Base-by-base conservation (phyloP, 768 basidiomycete genomes). In the Collybiopsis luxurians region DNA sequence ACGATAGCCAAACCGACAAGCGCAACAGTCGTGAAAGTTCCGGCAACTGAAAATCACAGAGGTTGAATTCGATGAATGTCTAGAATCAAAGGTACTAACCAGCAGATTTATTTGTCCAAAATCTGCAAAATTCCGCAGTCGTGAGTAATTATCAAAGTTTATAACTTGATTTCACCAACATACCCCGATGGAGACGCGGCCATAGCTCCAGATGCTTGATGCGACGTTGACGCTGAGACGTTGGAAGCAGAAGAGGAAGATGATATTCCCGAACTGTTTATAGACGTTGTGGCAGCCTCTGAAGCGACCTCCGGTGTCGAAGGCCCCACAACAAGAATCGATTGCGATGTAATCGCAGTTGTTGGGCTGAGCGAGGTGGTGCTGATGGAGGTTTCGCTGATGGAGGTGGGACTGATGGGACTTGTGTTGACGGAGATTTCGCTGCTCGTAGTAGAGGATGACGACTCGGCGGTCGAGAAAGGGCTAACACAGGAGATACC, bases 51-150 rank as follows among this genome's bases (percentile, higher is more conserved):
- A 36, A 21, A 36, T 34, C 10, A 39, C 23, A 34, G 24, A 4
- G 11, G 10, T 53, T 26, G 39, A 23, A 38, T 24, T 42, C 30
- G 53, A 24, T 23, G 30, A 47, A 26, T 2, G 40, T 27, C 26
- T 39, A 30, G 30, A 45, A 28, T 34, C 19, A 36, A 52, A 4
- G 21, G 5, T 5, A 39, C 55, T 6, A 34, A 48, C 55, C 55
- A 11, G 56, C 56, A 17, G 49, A 51, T 48, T 57, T 52, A 43
- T 57, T 50, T 30, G 56, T 27, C 56, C 56, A 57, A 17, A 57
- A 57, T 9, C 49, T 52, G 28, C 12, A 24, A n/a, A 13, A 26
- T 6, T n/a, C 34, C 39, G 6, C 13, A 24, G 13, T 53, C 19
- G n/a, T n/a, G n/a, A 53, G 40, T 23, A 34, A 21, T 19, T 1